Evolutionary conservation across 345 rosid genomes (phyloP).

Genomic region (Combretum micranthum): DNA sequence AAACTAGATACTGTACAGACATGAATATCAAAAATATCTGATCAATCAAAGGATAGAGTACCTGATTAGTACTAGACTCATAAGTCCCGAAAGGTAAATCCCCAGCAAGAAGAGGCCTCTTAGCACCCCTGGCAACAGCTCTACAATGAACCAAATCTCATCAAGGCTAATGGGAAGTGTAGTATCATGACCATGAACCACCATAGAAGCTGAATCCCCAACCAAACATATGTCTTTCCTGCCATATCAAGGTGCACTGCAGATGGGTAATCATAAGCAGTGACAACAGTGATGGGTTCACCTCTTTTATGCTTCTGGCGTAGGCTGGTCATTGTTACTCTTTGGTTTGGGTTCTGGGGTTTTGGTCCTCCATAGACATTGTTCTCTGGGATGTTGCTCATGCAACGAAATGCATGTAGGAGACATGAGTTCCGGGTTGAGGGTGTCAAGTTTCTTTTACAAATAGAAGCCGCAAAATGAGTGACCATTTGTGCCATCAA

Average conservation of each 20-base stretch:
- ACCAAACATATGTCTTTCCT: slow-evolving; percentile 74
- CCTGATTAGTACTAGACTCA: slow-evolving; percentile 69
- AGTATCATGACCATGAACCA: slow-evolving; percentile 91
- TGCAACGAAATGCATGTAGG: slow-evolving; percentile 24
- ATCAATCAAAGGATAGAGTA: too few species aligned
- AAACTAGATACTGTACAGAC: neutral
- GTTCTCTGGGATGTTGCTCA: slow-evolving; percentile 78
- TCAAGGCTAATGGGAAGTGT: slow-evolving; percentile 87
- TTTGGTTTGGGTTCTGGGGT: slow-evolving; percentile 47
- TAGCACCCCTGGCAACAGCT: slow-evolving; percentile 83
- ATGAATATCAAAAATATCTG: neutral
- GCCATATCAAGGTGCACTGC: slow-evolving; percentile 81
- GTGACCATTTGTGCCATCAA: too few species aligned
- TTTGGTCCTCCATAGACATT: slow-evolving; percentile 79
- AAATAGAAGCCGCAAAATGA: too few species aligned
- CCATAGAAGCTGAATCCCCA: slow-evolving; percentile 96
- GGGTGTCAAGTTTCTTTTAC: too few species aligned
- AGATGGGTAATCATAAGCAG: slow-evolving; percentile 86
- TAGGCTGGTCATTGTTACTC: slow-evolving; percentile 55
- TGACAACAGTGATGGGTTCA: slow-evolving; percentile 67
- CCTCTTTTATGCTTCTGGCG: slow-evolving; percentile 58
- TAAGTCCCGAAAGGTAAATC: slow-evolving; percentile 90
- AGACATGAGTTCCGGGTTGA: too few species aligned
- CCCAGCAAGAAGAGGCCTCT: slow-evolving; percentile 71
- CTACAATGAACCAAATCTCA: slow-evolving; percentile 92